A percentile compares a stretch with the other conserved stretches of the same genome.
These are phyloP conservation scores for Cryphonectria carpinicola DNA, from an alignment of 2,329 filamentous ascomycete genomes.

Conservation along the genomic window DNA sequence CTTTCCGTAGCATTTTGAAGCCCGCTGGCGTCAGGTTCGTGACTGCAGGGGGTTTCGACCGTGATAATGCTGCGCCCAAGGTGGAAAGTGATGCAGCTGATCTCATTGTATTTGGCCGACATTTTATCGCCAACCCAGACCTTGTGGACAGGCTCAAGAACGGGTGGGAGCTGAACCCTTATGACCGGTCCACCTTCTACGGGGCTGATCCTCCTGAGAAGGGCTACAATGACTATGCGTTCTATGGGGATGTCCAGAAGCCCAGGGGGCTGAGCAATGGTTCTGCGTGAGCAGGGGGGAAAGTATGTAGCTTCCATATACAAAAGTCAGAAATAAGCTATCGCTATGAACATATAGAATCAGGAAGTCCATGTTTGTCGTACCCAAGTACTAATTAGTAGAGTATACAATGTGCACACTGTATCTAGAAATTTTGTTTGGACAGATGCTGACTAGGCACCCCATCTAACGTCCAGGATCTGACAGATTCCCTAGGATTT, in stretches of 20 bases:
- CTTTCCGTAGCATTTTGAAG: conserved; percentile 46
- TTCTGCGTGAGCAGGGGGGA: not conserved
- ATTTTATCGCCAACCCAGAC: conserved; percentile 54
- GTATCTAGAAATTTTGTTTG: too few species aligned
- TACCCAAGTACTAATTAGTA: too few species aligned
- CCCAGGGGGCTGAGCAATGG: too few species aligned
- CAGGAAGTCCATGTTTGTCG: too few species aligned
- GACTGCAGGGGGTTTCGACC: conserved; percentile 52
- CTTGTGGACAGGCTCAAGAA: conserved; percentile 48
- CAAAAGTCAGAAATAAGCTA: not conserved
- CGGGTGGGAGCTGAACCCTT: conserved; percentile 46
- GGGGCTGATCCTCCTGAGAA: conserved; percentile 32
- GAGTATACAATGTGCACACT: too few species aligned
- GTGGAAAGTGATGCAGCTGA: conserved; percentile 46
- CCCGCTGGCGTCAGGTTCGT: conserved; percentile 49
- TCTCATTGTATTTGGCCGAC: conserved; percentile 51
- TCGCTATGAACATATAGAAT: not conserved
- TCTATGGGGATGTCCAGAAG: conserved; percentile 31
- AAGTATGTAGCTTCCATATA: not conserved
- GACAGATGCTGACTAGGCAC: too few species aligned
- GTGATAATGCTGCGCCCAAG: conserved; percentile 45
- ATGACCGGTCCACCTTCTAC: conserved; percentile 53
- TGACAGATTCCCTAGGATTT: too few species aligned
- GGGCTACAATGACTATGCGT: conserved; percentile 45
- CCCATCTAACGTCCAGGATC: too few species aligned